phyloP scores from a whole-genome alignment of 805 yeast genomes.

The Cyberlindnera samutprakarnensis region DNA sequence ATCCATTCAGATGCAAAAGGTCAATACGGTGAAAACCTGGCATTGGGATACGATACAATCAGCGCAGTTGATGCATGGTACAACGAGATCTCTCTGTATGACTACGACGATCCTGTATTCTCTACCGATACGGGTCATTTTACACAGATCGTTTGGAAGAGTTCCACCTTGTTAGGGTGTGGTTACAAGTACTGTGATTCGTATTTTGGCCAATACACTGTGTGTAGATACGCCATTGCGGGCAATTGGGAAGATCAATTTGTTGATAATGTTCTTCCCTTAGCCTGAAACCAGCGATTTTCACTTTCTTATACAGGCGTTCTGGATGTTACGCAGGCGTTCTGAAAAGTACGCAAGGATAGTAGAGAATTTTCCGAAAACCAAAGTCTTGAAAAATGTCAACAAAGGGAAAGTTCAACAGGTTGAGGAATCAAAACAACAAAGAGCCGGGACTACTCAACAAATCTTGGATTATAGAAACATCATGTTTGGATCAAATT shows the following conservation, averaged over 20 bases:
- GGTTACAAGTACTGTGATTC: slow-evolving; percentile 51
- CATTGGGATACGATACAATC: slow-evolving; percentile 54
- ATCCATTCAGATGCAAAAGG: slow-evolving; percentile 53
- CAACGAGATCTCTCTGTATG: slow-evolving; percentile 47
- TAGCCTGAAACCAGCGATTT: slow-evolving; percentile 3
- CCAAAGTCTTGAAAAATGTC: slow-evolving; percentile 1
- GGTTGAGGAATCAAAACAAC: neutral
- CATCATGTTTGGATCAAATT: slow-evolving; percentile 14
- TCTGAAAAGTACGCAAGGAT: neutral
- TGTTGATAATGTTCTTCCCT: slow-evolving; percentile 27
- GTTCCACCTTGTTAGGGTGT: slow-evolving; percentile 60
- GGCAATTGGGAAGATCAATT: slow-evolving; percentile 53
- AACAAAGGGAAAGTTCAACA: slow-evolving; percentile 1
- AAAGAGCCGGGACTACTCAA: neutral
- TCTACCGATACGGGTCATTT: slow-evolving; percentile 60
- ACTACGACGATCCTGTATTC: slow-evolving; percentile 42
- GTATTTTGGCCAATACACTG: slow-evolving; percentile 46
- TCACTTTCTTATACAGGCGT: too few species aligned
- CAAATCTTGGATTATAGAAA: neutral
- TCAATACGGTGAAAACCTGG: slow-evolving; percentile 73
- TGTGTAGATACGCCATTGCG: slow-evolving; percentile 61
- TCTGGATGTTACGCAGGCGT: slow-evolving; percentile 1
- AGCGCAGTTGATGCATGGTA: slow-evolving; percentile 75
- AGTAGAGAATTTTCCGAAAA: slow-evolving; percentile 1
- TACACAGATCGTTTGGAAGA: slow-evolving; percentile 73